Conservation (phyloP, 352 stramenopile genomes). For the Pythium chondricola region DNA sequence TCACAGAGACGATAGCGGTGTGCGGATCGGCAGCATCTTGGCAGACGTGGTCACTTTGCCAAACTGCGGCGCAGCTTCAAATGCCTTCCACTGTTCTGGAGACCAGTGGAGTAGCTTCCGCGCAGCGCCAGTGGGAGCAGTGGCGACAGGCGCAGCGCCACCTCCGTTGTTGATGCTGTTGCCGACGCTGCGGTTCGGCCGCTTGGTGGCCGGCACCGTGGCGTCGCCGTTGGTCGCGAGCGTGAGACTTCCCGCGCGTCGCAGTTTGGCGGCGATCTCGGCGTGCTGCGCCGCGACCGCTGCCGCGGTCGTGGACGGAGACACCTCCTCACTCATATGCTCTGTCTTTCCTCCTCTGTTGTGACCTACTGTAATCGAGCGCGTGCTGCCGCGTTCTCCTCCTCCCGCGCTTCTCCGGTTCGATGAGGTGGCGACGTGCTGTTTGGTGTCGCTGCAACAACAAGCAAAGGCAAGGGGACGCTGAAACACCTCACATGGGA, state of each 20-base stretch:
- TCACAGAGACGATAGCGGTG: constrained; percentile 74
- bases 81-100: constrained; percentile 52
- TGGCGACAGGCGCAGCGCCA: background rate
- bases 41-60: constrained; percentile 40
- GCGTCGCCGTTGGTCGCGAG: constrained; percentile 8
- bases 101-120: constrained; percentile 72
- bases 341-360: too few species aligned
- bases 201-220: constrained; percentile 8
- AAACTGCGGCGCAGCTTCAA: constrained; percentile 50
- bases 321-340: constrained; percentile 15
- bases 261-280: constrained; percentile 21
- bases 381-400: background rate
- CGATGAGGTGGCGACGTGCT: constrained; percentile 16
- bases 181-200: constrained; percentile 10
- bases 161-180: background rate
- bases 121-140: constrained; percentile 7
- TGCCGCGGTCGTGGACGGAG: background rate
- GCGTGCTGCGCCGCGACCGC: constrained; percentile 16
- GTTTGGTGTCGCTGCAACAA: too few species aligned
- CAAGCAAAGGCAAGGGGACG: too few species aligned
- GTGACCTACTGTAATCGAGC: background rate
- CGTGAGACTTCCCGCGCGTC: constrained; percentile 14
- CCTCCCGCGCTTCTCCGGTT: background rate
- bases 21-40: constrained; percentile 70
- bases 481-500: too few species aligned